Percentiles rank a stretch among this genome's conserved stretches.
phyloP scores from a whole-genome alignment of 176 grass and related monocot genomes.

The Avena eriantha region DNA sequence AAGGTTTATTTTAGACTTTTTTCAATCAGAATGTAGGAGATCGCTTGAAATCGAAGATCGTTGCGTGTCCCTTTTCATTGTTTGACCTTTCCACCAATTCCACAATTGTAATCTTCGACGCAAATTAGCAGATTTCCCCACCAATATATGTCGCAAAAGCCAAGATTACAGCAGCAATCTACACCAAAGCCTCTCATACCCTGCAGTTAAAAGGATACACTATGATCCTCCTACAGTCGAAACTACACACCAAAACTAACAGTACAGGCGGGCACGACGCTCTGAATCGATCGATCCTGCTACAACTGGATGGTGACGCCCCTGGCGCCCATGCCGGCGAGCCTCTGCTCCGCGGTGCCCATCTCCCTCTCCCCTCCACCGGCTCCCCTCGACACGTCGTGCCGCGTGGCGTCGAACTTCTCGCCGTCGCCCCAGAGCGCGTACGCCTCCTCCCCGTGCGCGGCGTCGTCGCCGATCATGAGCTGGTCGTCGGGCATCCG shows the following conservation, averaged over 20 bases:
- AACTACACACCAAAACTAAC: not conserved
- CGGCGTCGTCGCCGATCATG: slow-evolving; percentile 83
- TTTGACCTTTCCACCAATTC: not conserved
- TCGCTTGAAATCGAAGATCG: no score
- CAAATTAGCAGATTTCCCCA: not conserved
- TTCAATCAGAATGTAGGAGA: no score
- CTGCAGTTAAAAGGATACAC: not conserved
- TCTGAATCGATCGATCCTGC: not conserved
- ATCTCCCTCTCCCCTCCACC: slow-evolving; percentile 42
- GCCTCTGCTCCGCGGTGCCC: slow-evolving; percentile 45
- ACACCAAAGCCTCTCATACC: not conserved
- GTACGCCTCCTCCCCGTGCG: slow-evolving; percentile 88
- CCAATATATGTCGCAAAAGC: not conserved
- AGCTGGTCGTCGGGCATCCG: slow-evolving; percentile 86
- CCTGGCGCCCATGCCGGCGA: slow-evolving; percentile 57
- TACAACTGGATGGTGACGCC: slow-evolving; percentile 84
- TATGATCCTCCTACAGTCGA: not conserved
- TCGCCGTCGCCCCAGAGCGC: slow-evolving; percentile 88
- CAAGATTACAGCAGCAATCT: not conserved
- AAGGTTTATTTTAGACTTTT: no score
- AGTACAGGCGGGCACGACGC: not conserved
- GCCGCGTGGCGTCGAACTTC: slow-evolving; percentile 75
- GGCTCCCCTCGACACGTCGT: slow-evolving; percentile 52
- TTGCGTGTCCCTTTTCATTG: no score
- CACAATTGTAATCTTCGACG: not conserved